Conservation (phyloP, 441 rosid genomes). For the Arabidopsis lyrata region DNA sequence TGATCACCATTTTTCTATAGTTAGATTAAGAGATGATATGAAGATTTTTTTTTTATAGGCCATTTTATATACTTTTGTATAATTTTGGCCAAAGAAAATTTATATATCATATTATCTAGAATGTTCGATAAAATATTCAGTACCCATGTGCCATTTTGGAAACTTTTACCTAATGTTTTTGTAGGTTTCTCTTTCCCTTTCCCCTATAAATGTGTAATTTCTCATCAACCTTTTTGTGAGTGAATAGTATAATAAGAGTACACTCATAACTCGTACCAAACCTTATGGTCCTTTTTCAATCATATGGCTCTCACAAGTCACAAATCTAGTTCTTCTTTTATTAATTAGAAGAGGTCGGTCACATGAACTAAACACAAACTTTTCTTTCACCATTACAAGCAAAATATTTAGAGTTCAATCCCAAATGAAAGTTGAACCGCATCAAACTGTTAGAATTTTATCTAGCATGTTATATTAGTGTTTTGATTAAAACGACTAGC, state of each 20-base stretch:
- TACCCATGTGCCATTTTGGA: slow-evolving; percentile 30
- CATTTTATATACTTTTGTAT: slow-evolving; percentile 1
- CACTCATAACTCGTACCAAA: background rate
- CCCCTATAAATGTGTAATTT: slow-evolving; percentile 26
- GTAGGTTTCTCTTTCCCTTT: slow-evolving; percentile 24
- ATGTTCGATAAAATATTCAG: slow-evolving; percentile 7
- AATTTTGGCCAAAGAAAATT: background rate
- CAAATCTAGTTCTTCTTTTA: background rate
- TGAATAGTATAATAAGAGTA: slow-evolving; percentile 21
- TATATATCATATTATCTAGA: background rate
- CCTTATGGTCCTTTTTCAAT: background rate
- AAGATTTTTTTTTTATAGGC: background rate
- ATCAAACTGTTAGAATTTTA: background rate
- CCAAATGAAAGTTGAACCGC: slow-evolving; percentile 1
- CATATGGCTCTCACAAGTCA: slow-evolving; percentile 18
- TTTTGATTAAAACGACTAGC: background rate
- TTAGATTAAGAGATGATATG: background rate
- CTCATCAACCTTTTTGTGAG: slow-evolving; percentile 3
- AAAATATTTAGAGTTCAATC: background rate
- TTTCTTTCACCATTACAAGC: slow-evolving; percentile 3
- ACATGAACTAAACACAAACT: slow-evolving; percentile 22
- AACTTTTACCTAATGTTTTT: slow-evolving; percentile 22
- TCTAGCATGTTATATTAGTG: too few relatives aligned
- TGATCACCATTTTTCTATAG: background rate
- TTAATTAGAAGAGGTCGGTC: slow-evolving; percentile 32